These are phyloP conservation scores for Sisymbrium irio DNA, from an alignment of 345 rosid genomes.

Conservation along the genomic window DNA sequence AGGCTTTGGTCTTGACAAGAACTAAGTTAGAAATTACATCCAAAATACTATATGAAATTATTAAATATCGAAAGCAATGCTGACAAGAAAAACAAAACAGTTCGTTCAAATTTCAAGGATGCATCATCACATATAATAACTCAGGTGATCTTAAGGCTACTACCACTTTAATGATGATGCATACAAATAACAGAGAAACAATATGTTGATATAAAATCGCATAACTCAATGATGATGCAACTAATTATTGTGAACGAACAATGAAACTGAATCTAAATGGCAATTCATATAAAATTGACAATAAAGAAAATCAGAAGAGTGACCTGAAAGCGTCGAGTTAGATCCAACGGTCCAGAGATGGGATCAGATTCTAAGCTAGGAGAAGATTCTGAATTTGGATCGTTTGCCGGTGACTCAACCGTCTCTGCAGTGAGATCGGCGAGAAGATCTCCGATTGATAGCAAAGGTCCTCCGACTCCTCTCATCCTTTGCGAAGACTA, in stretches of 20 bases:
- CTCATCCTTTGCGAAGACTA: slow-evolving; percentile 40
- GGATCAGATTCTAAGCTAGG: slow-evolving; percentile 6
- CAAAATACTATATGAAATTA: too few relatives aligned
- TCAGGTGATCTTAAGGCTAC: too few relatives aligned
- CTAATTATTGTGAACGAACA: too few relatives aligned
- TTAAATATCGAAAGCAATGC: too few relatives aligned
- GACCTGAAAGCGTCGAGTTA: slow-evolving; percentile 71
- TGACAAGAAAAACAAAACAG: too few relatives aligned
- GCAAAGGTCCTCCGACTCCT: slow-evolving; percentile 81
- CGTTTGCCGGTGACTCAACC: slow-evolving; percentile 8
- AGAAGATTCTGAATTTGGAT: slow-evolving; percentile 8
- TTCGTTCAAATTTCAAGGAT: too few relatives aligned
- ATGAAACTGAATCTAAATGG: too few relatives aligned
- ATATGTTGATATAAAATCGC: background rate
- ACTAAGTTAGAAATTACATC: too few relatives aligned
- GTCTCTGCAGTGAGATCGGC: slow-evolving; percentile 62
- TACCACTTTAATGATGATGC: too few relatives aligned
- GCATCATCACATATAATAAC: too few relatives aligned
- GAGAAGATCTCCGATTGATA: slow-evolving; percentile 75
- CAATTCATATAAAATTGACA: too few relatives aligned
- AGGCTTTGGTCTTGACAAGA: too few relatives aligned
- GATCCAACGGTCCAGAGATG: slow-evolving; percentile 44
- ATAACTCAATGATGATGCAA: background rate
- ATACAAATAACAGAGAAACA: background rate
- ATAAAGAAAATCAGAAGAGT: background rate